Evolutionary conservation across 2,329 filamentous ascomycete species (phyloP).

Genomic region (Endoconidiophora laricicola): DNA sequence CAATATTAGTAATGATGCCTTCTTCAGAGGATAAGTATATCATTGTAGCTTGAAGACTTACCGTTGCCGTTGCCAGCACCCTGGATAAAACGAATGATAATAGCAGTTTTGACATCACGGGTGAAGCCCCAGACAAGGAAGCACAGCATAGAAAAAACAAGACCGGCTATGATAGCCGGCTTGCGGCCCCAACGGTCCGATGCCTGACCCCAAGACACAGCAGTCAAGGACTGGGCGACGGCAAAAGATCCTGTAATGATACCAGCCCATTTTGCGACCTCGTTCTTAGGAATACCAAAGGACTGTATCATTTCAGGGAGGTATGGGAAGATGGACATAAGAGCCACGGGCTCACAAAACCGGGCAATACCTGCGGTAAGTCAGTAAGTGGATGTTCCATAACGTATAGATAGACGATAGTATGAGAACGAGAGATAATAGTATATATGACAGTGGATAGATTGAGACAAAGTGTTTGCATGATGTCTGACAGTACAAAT

Average conservation of each 20-base stretch:
- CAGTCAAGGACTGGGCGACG: conserved; percentile 52
- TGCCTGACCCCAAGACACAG: conserved; percentile 57
- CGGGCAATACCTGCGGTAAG: conserved; percentile 48
- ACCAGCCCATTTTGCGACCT: conserved; percentile 69
- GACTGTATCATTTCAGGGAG: conserved; percentile 70
- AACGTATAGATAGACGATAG: too few relatives aligned
- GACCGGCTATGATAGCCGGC: conserved; percentile 56
- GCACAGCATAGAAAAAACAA: conserved; percentile 64
- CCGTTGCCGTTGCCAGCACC: conserved; percentile 77
- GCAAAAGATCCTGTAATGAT: conserved; percentile 58
- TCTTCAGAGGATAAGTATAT: not conserved
- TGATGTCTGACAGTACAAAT: too few relatives aligned
- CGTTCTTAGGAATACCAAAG: conserved; percentile 53
- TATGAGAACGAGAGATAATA: too few relatives aligned
- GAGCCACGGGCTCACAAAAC: conserved; percentile 57
- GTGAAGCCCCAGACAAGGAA: conserved; percentile 76
- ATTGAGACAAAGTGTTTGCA: too few relatives aligned
- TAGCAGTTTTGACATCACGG: conserved; percentile 61
- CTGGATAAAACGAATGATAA: conserved; percentile 58
- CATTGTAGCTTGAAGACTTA: conserved; percentile 19
- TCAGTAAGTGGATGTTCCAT: too few relatives aligned
- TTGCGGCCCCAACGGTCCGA: conserved; percentile 73
- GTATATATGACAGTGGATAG: too few relatives aligned
- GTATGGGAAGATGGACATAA: conserved; percentile 55
- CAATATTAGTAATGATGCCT: conserved; percentile 14